These are phyloP conservation scores for Pisolithus thermaeus DNA, from an alignment of 1,284 basidiomycete species.

Conservation along the genomic window DNA sequence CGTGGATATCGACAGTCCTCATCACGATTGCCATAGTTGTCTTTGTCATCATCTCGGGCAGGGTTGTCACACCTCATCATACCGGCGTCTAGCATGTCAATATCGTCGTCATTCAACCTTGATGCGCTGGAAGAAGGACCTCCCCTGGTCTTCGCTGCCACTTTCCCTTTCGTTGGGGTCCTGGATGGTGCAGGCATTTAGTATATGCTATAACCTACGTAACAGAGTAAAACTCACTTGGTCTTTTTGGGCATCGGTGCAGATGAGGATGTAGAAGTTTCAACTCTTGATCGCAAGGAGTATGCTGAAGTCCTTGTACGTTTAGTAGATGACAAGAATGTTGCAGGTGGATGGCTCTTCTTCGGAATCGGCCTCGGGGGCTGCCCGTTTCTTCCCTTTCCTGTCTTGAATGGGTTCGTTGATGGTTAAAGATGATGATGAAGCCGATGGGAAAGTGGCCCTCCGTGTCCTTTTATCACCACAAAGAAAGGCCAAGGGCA, in stretches of 20 bases:
- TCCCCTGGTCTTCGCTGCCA: constrained; percentile 53
- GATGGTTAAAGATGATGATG: constrained; percentile 53
- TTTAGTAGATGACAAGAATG: constrained; percentile 44
- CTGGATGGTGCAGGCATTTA: constrained; percentile 28
- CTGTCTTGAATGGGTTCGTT: constrained; percentile 66
- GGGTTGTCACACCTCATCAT: constrained; percentile 49
- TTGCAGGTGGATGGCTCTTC: constrained; percentile 45
- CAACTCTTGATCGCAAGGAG: constrained; percentile 58
- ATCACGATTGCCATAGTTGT: constrained; percentile 36
- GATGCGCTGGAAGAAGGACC: constrained; percentile 56
- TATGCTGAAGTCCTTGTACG: constrained; percentile 52
- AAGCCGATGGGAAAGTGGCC: constrained; percentile 40
- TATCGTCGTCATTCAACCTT: constrained; percentile 59
- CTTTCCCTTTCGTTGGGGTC: constrained; percentile 57
- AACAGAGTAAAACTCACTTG: constrained; percentile 36
- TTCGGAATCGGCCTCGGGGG: constrained; percentile 59
- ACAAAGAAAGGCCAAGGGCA: constrained; percentile 15
- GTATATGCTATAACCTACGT: constrained; percentile 5
- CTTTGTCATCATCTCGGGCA: constrained; percentile 44
- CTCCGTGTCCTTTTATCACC: constrained; percentile 48
- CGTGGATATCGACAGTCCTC: constrained; percentile 44
- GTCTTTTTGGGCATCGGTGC: constrained; percentile 69
- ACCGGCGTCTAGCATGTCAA: constrained; percentile 71
- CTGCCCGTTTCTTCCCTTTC: constrained; percentile 84
- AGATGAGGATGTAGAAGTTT: constrained; percentile 35